Evolutionary conservation across 768 basidiomycete genomes (phyloP).

Genomic region (Mycena maculata): DNA sequence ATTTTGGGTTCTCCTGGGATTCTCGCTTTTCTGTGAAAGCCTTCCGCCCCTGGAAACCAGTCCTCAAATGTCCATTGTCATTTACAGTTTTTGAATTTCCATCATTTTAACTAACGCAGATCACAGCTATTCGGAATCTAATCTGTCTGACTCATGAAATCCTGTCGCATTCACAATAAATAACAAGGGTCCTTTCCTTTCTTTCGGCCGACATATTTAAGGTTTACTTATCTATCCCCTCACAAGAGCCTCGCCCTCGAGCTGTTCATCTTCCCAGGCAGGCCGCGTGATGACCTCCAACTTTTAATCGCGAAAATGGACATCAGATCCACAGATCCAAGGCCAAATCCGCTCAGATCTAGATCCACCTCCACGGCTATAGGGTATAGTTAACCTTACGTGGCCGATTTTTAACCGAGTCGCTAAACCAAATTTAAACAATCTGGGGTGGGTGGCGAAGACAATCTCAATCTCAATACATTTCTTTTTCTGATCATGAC

Average conservation of each 20-base stretch:
- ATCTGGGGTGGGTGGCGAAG: background rate
- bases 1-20: no score
- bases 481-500: no score
- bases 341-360: slow-evolving; percentile 4
- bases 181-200: background rate
- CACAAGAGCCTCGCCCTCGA: no score
- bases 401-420: slow-evolving; percentile 4
- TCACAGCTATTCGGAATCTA: slow-evolving; percentile 25
- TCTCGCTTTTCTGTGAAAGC: no score
- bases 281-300: background rate
- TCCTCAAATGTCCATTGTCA: background rate
- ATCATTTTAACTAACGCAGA: slow-evolving; percentile 28
- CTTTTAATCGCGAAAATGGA: background rate
- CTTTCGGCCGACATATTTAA: no score
- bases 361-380: slow-evolving; percentile 6
- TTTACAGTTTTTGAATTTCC: background rate
- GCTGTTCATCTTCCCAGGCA: background rate
- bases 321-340: background rate
- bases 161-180: no score
- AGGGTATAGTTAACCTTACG: slow-evolving; percentile 17
- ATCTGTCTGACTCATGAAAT: background rate
- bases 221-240: no score
- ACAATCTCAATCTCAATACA: background rate
- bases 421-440: background rate
- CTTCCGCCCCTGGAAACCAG: background rate